Conservation (phyloP, 768 basidiomycete species). For the Rhizopogon vesiculosus region DNA sequence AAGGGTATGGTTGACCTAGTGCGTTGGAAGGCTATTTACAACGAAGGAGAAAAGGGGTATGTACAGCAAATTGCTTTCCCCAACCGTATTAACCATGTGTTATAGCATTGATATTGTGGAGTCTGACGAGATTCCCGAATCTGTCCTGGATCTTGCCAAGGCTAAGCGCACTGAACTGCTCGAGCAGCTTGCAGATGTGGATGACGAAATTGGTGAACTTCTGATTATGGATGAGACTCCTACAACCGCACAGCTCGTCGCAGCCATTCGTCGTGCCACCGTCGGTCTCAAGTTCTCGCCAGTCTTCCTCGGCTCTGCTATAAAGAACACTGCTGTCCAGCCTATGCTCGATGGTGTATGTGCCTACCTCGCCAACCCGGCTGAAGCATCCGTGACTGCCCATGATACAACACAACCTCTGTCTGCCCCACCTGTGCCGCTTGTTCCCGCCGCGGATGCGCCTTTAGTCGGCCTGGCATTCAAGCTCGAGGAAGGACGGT, state of each 20-base stretch:
- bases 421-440: constrained; percentile 62
- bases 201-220: constrained; percentile 91
- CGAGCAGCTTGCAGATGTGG: constrained; percentile 93
- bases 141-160: constrained; percentile 67
- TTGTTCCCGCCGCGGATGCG: constrained; percentile 79
- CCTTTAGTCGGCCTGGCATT: constrained; percentile 94
- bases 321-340: constrained; percentile 96
- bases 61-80: constrained; percentile 13
- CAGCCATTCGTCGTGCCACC: constrained; percentile 87
- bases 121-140: constrained; percentile 82
- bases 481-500: constrained; percentile 97
- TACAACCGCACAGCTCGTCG: constrained; percentile 64
- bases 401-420: constrained; percentile 73
- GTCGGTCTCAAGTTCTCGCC: constrained; percentile 88
- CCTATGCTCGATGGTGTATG: constrained; percentile 93
- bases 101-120: constrained; percentile 71
- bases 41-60: constrained; percentile 92
- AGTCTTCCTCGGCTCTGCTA: constrained; percentile 94
- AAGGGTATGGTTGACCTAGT: constrained; percentile 93
- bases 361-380: constrained; percentile 88
- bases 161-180: constrained; percentile 88
- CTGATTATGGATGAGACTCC: constrained; percentile 83
- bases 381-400: constrained; percentile 73
- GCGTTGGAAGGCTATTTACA: constrained; percentile 91
- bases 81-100: neutral